A percentile compares a stretch with the other conserved stretches of the same genome.
Conservation (phyloP, 345 rosid species). For the Salix brachista region DNA sequence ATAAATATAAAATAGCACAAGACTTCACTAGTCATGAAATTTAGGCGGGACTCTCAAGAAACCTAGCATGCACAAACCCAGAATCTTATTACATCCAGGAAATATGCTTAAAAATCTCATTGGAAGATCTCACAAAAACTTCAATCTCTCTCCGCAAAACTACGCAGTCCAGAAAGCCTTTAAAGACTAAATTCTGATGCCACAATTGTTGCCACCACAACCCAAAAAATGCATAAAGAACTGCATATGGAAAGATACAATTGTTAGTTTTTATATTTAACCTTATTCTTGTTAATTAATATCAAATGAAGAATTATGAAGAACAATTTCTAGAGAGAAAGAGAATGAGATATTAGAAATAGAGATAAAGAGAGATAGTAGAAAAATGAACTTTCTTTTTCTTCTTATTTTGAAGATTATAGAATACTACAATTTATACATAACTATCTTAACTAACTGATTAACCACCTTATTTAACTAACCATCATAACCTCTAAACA, state of each 20-base stretch:
- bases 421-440: no score
- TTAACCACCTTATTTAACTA: no score
- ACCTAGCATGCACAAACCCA: neutral
- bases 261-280: neutral
- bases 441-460: no score
- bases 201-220: conserved; percentile 32
- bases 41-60: neutral
- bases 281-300: neutral
- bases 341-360: no score
- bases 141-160: neutral
- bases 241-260: conserved; percentile 37
- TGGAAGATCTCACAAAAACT: neutral
- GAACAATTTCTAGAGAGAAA: no score
- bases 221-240: conserved; percentile 88
- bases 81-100: neutral
- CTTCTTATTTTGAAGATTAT: no score
- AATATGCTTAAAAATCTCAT: neutral
- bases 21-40: neutral
- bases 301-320: no score
- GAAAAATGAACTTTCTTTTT: no score
- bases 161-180: neutral
- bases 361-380: no score
- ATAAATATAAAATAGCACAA: neutral
- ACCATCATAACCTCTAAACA: no score
- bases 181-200: neutral